Percentiles rank a stretch among this genome's conserved stretches.
phyloP scores from a whole-genome alignment of 305 asterid species.

The Solanum aculeatissimum region DNA sequence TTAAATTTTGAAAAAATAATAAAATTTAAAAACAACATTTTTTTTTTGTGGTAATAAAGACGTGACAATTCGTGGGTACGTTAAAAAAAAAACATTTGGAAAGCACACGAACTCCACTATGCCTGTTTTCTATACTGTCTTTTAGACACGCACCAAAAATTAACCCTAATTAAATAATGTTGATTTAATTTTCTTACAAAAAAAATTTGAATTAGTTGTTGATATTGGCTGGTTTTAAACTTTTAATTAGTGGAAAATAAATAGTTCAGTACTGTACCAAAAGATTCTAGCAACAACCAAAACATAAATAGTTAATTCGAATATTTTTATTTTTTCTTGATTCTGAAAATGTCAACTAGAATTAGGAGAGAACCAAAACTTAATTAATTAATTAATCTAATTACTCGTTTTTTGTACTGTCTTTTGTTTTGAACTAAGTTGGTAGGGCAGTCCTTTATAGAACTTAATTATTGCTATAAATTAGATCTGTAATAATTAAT shows the following conservation, averaged over 20 bases:
- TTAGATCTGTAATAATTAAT: background rate
- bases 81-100: background rate
- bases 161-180: background rate
- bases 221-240: background rate
- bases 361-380: background rate
- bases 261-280: background rate
- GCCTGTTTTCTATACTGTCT: background rate
- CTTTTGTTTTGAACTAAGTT: background rate
- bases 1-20: too few species aligned
- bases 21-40: too few species aligned
- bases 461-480: background rate
- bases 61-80: slow-evolving; percentile 20
- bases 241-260: background rate
- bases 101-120: slow-evolving; percentile 23
- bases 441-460: background rate
- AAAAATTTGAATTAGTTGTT: background rate
- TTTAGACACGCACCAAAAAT: too few species aligned
- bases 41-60: background rate
- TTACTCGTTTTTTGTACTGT: background rate
- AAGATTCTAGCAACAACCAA: slow-evolving; percentile 2
- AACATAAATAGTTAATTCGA: background rate
- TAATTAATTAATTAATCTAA: background rate
- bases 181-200: background rate
- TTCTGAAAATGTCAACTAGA: background rate
- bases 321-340: background rate